Evolutionary conservation across 768 basidiomycete genomes (phyloP).

Genomic region (Suillus plorans): DNA sequence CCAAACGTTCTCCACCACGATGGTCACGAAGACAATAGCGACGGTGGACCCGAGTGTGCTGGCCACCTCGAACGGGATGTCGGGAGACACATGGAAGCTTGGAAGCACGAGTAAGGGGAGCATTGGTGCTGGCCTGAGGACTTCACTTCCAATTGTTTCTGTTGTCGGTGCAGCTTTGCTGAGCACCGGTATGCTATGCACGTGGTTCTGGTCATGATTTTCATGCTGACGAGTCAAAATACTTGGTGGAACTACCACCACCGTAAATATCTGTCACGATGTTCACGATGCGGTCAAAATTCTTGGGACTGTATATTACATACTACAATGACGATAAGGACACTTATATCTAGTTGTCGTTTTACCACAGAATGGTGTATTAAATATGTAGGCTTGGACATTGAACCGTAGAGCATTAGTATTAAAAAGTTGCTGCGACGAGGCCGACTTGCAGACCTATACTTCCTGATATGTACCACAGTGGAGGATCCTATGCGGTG

Average conservation of each 20-base stretch:
- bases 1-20: conserved; percentile 32
- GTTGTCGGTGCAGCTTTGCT: background rate
- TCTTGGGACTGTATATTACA: background rate
- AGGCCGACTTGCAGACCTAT: background rate
- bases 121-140: background rate
- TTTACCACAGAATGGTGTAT: no score
- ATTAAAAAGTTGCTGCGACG: background rate
- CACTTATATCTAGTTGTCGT: no score
- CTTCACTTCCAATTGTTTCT: background rate
- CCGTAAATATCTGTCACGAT: background rate
- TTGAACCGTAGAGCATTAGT: no score
- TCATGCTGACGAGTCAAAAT: background rate
- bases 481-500: no score
- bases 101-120: conserved; percentile 26
- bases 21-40: conserved; percentile 27
- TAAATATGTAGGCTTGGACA: no score
- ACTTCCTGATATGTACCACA: no score
- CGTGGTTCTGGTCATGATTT: background rate
- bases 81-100: conserved; percentile 17
- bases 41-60: conserved; percentile 36
- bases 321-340: background rate
- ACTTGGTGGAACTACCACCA: background rate
- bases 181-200: conserved; percentile 1
- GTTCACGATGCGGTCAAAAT: background rate
- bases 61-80: conserved; percentile 40